Evolutionary conservation across 1,139 yeast species (phyloP).

Genomic region (Geotrichum candidum): DNA sequence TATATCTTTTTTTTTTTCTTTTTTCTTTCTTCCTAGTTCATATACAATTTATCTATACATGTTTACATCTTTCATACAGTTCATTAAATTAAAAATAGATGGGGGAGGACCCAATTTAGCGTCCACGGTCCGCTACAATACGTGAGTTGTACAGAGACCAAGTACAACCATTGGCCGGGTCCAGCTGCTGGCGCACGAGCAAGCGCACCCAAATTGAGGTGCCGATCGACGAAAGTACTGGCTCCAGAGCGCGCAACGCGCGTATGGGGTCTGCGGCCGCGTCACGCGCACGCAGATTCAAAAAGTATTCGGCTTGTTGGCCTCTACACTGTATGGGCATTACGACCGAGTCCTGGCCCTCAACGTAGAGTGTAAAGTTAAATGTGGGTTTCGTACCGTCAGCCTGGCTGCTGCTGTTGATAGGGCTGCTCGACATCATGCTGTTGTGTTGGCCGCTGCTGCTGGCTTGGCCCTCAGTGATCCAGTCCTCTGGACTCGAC

Average conservation of each 20-base stretch:
- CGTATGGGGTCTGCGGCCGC: not conserved
- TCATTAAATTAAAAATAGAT: not conserved
- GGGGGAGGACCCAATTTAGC: not conserved
- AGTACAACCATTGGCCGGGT: not conserved
- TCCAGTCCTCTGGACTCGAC: not conserved
- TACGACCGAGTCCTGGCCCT: constrained; percentile 7
- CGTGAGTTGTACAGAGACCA: not conserved
- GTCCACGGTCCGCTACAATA: not conserved
- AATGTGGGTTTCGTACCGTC: not conserved
- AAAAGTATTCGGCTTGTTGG: constrained; percentile 2
- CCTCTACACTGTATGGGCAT: not conserved
- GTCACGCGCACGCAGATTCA: not conserved
- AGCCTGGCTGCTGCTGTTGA: not conserved
- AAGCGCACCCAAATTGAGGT: not conserved
- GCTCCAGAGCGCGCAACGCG: not conserved
- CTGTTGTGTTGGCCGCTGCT: not conserved
- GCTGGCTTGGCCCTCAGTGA: not conserved
- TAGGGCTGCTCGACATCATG: not conserved
- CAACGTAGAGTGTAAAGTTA: not conserved
- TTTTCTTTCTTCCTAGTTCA: not conserved
- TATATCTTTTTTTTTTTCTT: not conserved
- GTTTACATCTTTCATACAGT: not conserved
- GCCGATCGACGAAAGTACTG: not conserved
- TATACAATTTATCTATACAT: not conserved
- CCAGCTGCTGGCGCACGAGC: not conserved